These are phyloP conservation scores for Penicillium cataractarum DNA, from an alignment of 495 filamentous ascomycete genomes.

Conservation along the genomic window DNA sequence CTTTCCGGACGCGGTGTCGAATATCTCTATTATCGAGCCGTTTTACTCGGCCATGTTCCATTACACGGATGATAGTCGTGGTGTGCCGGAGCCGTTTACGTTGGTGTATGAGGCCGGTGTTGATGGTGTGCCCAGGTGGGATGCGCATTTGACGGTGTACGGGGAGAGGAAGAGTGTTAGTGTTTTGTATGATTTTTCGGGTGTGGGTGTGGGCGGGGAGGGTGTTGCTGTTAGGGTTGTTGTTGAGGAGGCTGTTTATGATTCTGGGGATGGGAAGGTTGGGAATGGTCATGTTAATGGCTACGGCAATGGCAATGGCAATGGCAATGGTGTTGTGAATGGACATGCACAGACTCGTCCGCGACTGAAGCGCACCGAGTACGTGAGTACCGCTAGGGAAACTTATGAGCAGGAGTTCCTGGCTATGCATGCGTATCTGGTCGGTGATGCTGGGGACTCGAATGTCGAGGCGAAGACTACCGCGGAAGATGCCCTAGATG, in stretches of 20 bases:
- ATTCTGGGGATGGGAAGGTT: not conserved
- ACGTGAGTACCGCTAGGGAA: slow-evolving; percentile 53
- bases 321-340: not conserved
- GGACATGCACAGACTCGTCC: slow-evolving; percentile 1
- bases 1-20: slow-evolving; percentile 46
- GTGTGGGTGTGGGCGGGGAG: slow-evolving; percentile 37
- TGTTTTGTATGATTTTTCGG: slow-evolving; percentile 57
- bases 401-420: slow-evolving; percentile 54
- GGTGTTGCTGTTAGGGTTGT: slow-evolving; percentile 48
- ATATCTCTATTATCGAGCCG: slow-evolving; percentile 46
- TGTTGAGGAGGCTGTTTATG: slow-evolving; percentile 46
- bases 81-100: slow-evolving; percentile 43
- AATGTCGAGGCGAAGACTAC: slow-evolving; percentile 51
- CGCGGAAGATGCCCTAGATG: slow-evolving; percentile 50
- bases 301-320: not conserved
- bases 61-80: slow-evolving; percentile 28
- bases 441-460: slow-evolving; percentile 24
- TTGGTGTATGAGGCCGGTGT: slow-evolving; percentile 60
- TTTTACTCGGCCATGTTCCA: slow-evolving; percentile 54
- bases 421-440: slow-evolving; percentile 51
- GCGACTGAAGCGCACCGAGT: slow-evolving; percentile 35
- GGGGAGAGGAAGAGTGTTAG: slow-evolving; percentile 48
- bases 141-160: slow-evolving; percentile 60
- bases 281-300: not conserved
- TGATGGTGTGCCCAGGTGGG: slow-evolving; percentile 56